Base-by-base conservation (phyloP, 2,329 filamentous ascomycete genomes). In the Apiospora kogelbergensis region DNA sequence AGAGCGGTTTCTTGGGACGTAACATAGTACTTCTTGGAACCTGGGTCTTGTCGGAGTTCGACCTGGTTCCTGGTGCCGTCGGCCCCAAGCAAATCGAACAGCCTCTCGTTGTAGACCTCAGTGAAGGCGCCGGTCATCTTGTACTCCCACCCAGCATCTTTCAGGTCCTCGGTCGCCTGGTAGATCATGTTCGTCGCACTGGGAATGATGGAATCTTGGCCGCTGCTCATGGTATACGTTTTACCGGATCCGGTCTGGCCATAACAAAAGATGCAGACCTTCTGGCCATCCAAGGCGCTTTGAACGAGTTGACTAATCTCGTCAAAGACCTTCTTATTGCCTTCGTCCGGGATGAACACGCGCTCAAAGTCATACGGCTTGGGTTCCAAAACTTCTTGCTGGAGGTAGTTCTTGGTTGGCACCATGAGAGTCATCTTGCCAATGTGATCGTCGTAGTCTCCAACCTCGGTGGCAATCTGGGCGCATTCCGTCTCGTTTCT, bases 241-340 rank as follows among this genome's bases (percentile, higher is more conserved):
- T 99, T 99, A 70, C 96, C 96, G 22, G 95, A 96, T 3, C 96
- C 96, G 0, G 96, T 99, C 80, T 99, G 96, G 57, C 96, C 96
- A 77, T 99, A 99, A 78, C 95, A 98, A 82, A 99, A 97, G 72
- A 99, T 98, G 81, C 95, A 98, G 66, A 99, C 96, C 74, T 98
- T 99, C 84, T 97, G 99, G 1, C 96, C 96, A 76, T 99, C 96
- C 46, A 99, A 86, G 0, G 97, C 96, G 74, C 93, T 97, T 81
- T 99, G 96, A 1, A 99, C 95, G 42, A 99, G 88, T 78, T 99
- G 96, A 68, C 94, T 97, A 77, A 98, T 98, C 78, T 99, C 96
- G 68, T 93, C 93, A 78, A 99, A 99, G 1, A 99, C 91, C 73
- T 97, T 92, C 22, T 89, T 85, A 77, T 99, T 99, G 73, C 91